A percentile compares a stretch with the other conserved stretches of the same genome.
phyloP scores from a whole-genome alignment of 2,329 filamentous ascomycete genomes.

The Hypomyces rosellus region DNA sequence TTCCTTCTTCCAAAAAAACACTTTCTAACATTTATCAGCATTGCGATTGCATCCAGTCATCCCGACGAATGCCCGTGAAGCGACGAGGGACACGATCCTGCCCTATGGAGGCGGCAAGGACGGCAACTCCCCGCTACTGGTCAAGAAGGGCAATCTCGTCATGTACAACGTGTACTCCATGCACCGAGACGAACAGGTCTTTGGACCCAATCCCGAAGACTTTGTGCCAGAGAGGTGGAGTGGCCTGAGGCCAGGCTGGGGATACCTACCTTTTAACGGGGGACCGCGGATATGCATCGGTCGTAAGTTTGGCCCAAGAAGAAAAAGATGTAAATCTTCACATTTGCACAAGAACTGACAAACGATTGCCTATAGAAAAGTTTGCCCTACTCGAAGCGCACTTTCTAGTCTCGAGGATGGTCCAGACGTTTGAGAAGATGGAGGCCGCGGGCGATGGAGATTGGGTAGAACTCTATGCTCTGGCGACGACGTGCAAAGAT shows the following conservation, averaged over 20 bases:
- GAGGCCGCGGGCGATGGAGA: slow-evolving; percentile 22
- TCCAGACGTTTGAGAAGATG: slow-evolving; percentile 25
- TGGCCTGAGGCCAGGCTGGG: slow-evolving; percentile 33
- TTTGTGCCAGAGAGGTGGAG: slow-evolving; percentile 38
- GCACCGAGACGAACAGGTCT: slow-evolving; percentile 32
- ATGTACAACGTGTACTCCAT: slow-evolving; percentile 38
- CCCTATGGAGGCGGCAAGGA: slow-evolving; percentile 47
- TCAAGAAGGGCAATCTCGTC: slow-evolving; percentile 40
- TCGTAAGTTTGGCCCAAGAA: slow-evolving; percentile 23
- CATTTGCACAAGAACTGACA: too few relatives aligned
- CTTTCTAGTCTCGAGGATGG: slow-evolving; percentile 29
- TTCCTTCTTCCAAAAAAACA: background rate
- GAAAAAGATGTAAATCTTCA: too few relatives aligned
- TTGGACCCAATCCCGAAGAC: slow-evolving; percentile 29
- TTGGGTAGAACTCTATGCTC: slow-evolving; percentile 29
- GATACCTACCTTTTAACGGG: slow-evolving; percentile 40
- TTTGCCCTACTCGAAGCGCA: slow-evolving; percentile 29
- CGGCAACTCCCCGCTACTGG: slow-evolving; percentile 41
- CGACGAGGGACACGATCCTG: slow-evolving; percentile 38
- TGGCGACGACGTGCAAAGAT: slow-evolving; percentile 29
- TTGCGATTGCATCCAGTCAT: slow-evolving; percentile 47
- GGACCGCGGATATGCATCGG: slow-evolving; percentile 40
- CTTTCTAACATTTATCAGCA: slow-evolving; percentile 19
- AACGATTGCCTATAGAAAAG: slow-evolving; percentile 27
- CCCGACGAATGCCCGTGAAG: slow-evolving; percentile 38